phyloP scores from a whole-genome alignment of 768 basidiomycete species.

The Lactifluus pinguis region DNA sequence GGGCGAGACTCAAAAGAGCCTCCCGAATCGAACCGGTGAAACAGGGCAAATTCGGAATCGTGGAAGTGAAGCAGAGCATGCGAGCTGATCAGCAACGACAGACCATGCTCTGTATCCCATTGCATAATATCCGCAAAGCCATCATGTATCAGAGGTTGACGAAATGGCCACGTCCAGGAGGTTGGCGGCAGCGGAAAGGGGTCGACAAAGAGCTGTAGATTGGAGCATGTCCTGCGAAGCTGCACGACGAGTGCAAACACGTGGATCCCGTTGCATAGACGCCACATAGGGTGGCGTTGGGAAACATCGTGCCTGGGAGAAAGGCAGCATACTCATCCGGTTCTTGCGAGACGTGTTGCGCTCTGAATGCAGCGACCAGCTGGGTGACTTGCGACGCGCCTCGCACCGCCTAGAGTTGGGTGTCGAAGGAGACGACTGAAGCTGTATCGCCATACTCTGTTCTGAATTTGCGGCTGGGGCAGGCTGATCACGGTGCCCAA shows the following conservation, averaged over 20 bases:
- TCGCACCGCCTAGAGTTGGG: conserved; percentile 1
- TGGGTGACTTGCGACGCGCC: conserved; percentile 6
- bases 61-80: conserved; percentile 20
- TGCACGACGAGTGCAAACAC: neutral
- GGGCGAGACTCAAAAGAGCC: conserved; percentile 56
- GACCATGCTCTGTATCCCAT: conserved; percentile 34
- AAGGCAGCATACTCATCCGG: conserved; percentile 58
- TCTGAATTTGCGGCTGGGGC: conserved; percentile 53
- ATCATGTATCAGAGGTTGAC: conserved; percentile 33
- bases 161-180: neutral
- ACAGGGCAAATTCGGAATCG: conserved; percentile 20
- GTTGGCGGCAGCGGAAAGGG: neutral
- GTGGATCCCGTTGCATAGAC: no score
- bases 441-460: conserved; percentile 23
- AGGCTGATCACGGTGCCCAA: conserved; percentile 50
- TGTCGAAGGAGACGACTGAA: conserved; percentile 8
- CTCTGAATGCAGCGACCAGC: conserved; percentile 8
- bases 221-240: no score
- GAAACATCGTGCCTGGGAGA: conserved; percentile 42
- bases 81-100: conserved; percentile 32
- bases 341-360: conserved; percentile 35
- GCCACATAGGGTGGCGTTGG: conserved; percentile 21
- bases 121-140: conserved; percentile 60
- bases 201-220: no score
- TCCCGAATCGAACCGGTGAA: conserved; percentile 55